Evolutionary conservation across 495 filamentous ascomycete genomes (phyloP).

Genomic region (Parathielavia hyrcaniae): DNA sequence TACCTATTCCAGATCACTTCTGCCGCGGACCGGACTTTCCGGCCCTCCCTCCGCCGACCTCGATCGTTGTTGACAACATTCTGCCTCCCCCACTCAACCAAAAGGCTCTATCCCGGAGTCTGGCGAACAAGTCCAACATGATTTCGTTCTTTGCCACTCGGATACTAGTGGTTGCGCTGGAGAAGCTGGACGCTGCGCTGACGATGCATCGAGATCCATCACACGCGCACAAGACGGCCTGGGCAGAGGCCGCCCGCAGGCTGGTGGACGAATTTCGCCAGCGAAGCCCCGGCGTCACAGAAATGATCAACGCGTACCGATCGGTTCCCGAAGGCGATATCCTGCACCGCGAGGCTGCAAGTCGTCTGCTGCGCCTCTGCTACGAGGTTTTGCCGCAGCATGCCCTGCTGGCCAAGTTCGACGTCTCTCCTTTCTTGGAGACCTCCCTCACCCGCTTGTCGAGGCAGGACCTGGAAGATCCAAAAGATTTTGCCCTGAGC

Average conservation of each 20-base stretch:
- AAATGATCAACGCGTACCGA: constrained; percentile 63
- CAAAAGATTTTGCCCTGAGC: constrained; percentile 47
- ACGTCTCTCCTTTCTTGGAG: constrained; percentile 70
- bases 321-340: constrained; percentile 59
- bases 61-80: constrained; percentile 73
- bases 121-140: constrained; percentile 66
- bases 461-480: constrained; percentile 38
- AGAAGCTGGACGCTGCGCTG: constrained; percentile 63
- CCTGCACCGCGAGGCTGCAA: constrained; percentile 70
- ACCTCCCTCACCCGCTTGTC: constrained; percentile 50
- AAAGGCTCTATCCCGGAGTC: constrained; percentile 66
- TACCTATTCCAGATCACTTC: constrained; percentile 65
- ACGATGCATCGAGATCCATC: constrained; percentile 48
- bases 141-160: constrained; percentile 77
- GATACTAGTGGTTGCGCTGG: constrained; percentile 67
- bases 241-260: constrained; percentile 58
- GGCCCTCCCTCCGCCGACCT: constrained; percentile 64
- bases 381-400: constrained; percentile 75
- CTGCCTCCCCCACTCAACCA: constrained; percentile 76
- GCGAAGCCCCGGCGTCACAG: constrained; percentile 70
- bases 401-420: constrained; percentile 76
- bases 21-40: constrained; percentile 51
- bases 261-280: constrained; percentile 68
- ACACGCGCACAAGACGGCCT: constrained; percentile 42
- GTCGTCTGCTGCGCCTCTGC: constrained; percentile 67